Base-by-base conservation (phyloP, 2,329 filamentous ascomycete genomes). In the Nothophaeocryptopus gaeumannii region DNA sequence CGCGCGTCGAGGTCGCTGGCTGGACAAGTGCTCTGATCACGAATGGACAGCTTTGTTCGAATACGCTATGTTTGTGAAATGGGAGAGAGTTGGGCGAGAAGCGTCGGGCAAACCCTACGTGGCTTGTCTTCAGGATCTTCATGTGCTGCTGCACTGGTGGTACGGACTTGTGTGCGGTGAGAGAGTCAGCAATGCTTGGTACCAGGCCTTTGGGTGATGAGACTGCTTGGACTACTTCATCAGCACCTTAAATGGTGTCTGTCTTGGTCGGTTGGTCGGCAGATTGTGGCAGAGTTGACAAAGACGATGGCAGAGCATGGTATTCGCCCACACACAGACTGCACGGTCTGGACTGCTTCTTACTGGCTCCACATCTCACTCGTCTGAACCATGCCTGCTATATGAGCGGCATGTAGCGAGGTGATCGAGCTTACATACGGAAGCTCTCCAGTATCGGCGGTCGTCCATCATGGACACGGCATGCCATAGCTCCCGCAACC, bases 1-100 rank as follows among this genome's bases (percentile, higher is more conserved):
- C 85, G 79, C 86, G 88, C 86, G 85, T 89, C 85, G 81, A 83
- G 58, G 78, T 70, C 72, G 72, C 71, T 76, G 78, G 75, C 85
- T 84, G 86, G 86, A 80, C 81, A 82, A 82, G 78, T 78, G 80
- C 80, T 83, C 74, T 82, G 82, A 79, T 84, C 77, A 77, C 48
- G 48, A 44, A 77, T 72, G 74, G 78, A 79, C 78, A 79, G 78
- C 78, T 78, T 71, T 68, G 67, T 62, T 71, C 70, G 69, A 74
- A 71, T 66, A 65, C 63, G 60, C 59, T 56, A 57, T 54, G 44
- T 51, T 50, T 35, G 39, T 45, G 56, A 53, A 58, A 58, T 69
- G 74, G 57, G 74, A 80, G 74, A 80, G 72, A 66, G 65, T 10
- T 64, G 67, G 74, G 74, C 69, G 75, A 72, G 70, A 70, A 50